A percentile compares a stretch with the other conserved stretches of the same genome.
phyloP scores from a whole-genome alignment of 345 rosid species.

The Ceriops zippeliana region DNA sequence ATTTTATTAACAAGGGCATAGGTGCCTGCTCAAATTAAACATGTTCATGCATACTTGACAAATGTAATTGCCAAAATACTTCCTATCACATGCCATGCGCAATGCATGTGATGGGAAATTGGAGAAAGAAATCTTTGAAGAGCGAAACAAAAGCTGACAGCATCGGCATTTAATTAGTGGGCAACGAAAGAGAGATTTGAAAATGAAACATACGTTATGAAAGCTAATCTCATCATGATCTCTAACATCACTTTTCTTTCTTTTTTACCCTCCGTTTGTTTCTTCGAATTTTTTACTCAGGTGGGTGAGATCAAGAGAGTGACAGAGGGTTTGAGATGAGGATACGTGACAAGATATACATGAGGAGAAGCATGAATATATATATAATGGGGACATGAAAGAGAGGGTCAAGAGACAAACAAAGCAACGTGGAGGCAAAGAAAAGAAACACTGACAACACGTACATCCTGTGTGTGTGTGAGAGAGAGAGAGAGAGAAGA shows the following conservation, averaged over 20 bases:
- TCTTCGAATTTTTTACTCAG: not conserved
- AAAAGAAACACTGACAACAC: slow-evolving; percentile 30
- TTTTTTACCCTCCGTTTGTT: not conserved
- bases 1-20: too few relatives aligned
- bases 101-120: slow-evolving; percentile 35
- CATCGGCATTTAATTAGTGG: slow-evolving; percentile 18
- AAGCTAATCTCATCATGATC: too few relatives aligned
- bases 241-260: not conserved
- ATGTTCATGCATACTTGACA: too few relatives aligned
- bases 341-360: slow-evolving; percentile 19
- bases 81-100: not conserved
- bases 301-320: slow-evolving; percentile 8
- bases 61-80: too few relatives aligned
- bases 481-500: not conserved
- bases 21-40: too few relatives aligned
- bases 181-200: not conserved
- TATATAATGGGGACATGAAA: slow-evolving; percentile 3
- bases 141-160: slow-evolving; percentile 19
- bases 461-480: slow-evolving; percentile 9
- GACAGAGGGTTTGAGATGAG: slow-evolving; percentile 30
- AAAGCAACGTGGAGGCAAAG: slow-evolving; percentile 38
- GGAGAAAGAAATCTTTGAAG: slow-evolving; percentile 13
- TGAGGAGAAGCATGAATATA: slow-evolving; percentile 1
- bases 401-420: slow-evolving; percentile 8
- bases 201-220: too few relatives aligned